Evolutionary conservation across 495 filamentous ascomycete genomes (phyloP).

Genomic region (Aspergillus funiculosus): DNA sequence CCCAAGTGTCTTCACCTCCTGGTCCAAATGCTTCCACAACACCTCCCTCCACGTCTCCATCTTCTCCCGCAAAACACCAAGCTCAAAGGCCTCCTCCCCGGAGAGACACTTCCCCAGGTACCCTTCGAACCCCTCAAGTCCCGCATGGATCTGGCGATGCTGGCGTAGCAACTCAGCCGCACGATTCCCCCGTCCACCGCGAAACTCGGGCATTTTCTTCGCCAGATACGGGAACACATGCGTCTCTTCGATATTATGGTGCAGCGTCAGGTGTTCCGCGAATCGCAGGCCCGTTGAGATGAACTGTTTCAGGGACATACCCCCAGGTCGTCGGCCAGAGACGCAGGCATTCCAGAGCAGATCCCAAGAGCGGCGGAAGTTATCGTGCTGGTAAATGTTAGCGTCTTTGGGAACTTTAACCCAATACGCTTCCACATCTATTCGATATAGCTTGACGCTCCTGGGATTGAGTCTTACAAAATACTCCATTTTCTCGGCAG

Average conservation of each 20-base stretch:
- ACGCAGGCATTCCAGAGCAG: background rate
- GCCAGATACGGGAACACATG: slow-evolving; percentile 42
- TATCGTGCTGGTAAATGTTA: background rate
- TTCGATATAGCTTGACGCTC: too few species aligned
- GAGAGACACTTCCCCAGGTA: slow-evolving; percentile 61
- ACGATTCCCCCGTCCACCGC: slow-evolving; percentile 19
- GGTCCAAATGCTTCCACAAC: slow-evolving; percentile 65
- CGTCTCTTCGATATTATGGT: slow-evolving; percentile 7
- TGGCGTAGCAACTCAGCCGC: slow-evolving; percentile 66
- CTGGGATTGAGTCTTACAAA: background rate
- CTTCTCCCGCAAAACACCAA: slow-evolving; percentile 59
- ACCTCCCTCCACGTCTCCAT: slow-evolving; percentile 66
- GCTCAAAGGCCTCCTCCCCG: slow-evolving; percentile 62
- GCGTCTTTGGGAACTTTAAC: too few species aligned
- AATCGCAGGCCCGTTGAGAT: slow-evolving; percentile 4
- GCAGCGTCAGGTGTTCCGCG: slow-evolving; percentile 3
- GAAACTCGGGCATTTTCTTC: slow-evolving; percentile 75
- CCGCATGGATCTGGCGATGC: slow-evolving; percentile 74
- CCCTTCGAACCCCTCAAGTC: slow-evolving; percentile 64
- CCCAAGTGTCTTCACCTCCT: slow-evolving; percentile 63
- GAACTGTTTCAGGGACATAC: slow-evolving; percentile 5
- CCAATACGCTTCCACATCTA: too few species aligned
- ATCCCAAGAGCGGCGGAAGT: slow-evolving; percentile 5
- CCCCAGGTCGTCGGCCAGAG: background rate
- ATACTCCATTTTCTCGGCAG: slow-evolving; percentile 5